These are phyloP conservation scores for Fusarium proliferatum DNA, from an alignment of 2,329 filamentous ascomycete genomes.

Conservation along the genomic window DNA sequence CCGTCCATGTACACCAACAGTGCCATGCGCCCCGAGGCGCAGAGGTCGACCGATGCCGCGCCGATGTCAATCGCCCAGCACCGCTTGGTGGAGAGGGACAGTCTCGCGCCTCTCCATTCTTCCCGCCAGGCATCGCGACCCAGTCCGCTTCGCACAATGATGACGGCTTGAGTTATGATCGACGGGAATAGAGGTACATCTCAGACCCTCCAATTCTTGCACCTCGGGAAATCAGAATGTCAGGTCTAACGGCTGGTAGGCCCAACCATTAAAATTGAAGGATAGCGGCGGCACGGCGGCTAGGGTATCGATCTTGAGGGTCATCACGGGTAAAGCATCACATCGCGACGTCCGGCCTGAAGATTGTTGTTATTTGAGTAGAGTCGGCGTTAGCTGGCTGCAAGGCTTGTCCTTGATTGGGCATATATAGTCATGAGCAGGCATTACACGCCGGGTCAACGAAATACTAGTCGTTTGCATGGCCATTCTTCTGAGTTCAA, in stretches of 20 bases:
- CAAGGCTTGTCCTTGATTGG: conserved; percentile 30
- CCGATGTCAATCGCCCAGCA: conserved; percentile 58
- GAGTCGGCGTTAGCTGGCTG: conserved; percentile 40
- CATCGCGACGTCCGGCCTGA: conserved; percentile 26
- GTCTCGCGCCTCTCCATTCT: conserved; percentile 57
- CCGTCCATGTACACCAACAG: conserved; percentile 57
- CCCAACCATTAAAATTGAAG: conserved; percentile 44
- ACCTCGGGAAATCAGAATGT: conserved; percentile 27
- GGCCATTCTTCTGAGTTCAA: conserved; percentile 10
- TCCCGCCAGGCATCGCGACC: conserved; percentile 67
- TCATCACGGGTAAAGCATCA: conserved; percentile 13
- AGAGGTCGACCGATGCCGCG: conserved; percentile 58
- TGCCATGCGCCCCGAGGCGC: conserved; percentile 55
- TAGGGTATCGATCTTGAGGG: conserved; percentile 40
- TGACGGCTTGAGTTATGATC: conserved; percentile 66
- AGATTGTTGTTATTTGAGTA: conserved; percentile 41
- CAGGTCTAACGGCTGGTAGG: conserved; percentile 40
- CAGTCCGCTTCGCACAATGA: conserved; percentile 76
- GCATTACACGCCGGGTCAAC: conserved; percentile 39
- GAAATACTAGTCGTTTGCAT: conserved; percentile 45
- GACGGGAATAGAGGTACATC: conserved; percentile 47
- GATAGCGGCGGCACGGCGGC: conserved; percentile 40
- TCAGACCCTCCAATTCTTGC: conserved; percentile 11
- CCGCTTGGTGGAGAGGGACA: conserved; percentile 60
- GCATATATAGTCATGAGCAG: conserved; percentile 34